Evolutionary conservation across 2,329 filamentous ascomycete species (phyloP), one percentile per base, ranked within the genome.

Genomic region (Penicillium olsonii): DNA sequence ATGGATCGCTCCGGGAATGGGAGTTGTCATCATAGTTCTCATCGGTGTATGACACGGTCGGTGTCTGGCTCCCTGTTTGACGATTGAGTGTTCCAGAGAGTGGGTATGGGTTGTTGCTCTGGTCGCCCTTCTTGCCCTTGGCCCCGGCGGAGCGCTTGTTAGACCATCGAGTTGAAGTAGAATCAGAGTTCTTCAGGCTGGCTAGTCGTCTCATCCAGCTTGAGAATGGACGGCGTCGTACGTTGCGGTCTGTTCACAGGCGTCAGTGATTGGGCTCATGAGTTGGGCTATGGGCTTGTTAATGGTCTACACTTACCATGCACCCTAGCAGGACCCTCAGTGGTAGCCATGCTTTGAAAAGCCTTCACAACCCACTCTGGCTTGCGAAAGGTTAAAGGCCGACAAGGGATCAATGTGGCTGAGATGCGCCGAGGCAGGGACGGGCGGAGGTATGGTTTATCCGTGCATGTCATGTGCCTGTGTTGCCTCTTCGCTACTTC

Each of bases 171-270:
- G 66, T 51, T 59, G 66, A 55, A 54, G 63, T 60, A 14, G 77
- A 71, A 52, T 84, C 83, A 26, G 85, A 87, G 48, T 76, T 79
- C 71, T 95, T 96, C 73, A 96, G 87, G 69, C 87, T 92, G 54
- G 91, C 86, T 49, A 97, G 83, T 66, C 92, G 92, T 79, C 92
- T 95, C 78, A 99, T 90, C 88, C 92, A 95, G 60, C 86, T 89
- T 39, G 92, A 84, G 68, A 97, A 97, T 19, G 92, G 92, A 56
- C 89, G 85, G 62, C 91, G 87, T 58, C 90, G 87, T 62, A 82
- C 82, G 65, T 85, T 79, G 59, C 84, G 83, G 70, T 91, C 87
- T 91, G 72, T 61, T 55, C 72, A 52, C 40, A 39, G 15, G 37
- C 41, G 35, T 56, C 46, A 57, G 50, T 39, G 26, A 11, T 37